These are phyloP conservation scores for Ceratorhiza oryzae-sativae DNA, from an alignment of 1,284 basidiomycete genomes.

Conservation along the genomic window DNA sequence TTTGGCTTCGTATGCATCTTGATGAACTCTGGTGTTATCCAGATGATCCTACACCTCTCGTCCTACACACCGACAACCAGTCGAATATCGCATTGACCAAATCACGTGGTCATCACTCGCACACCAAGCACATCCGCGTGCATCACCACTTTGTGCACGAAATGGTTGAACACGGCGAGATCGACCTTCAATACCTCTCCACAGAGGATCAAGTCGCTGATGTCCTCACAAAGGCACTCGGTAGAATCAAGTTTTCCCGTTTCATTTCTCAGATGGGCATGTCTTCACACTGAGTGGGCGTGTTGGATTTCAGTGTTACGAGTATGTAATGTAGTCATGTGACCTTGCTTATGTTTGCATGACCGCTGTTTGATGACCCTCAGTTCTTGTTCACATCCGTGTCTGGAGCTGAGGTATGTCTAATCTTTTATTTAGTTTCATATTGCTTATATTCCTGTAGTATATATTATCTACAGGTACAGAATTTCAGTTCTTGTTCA, in stretches of 20 bases:
- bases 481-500: neutral
- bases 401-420: too few relatives aligned
- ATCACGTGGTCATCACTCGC: constrained; percentile 44
- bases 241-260: neutral
- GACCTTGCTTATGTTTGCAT: too few relatives aligned
- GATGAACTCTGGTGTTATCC: neutral
- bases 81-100: constrained; percentile 44
- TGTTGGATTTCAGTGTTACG: too few relatives aligned
- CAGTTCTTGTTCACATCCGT: too few relatives aligned
- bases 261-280: neutral
- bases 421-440: neutral
- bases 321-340: too few relatives aligned
- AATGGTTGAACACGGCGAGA: constrained; percentile 44
- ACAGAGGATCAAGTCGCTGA: constrained; percentile 7
- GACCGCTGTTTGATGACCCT: too few relatives aligned
- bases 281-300: neutral
- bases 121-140: constrained; percentile 49
- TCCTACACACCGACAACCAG: constrained; percentile 47
- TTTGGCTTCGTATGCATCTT: neutral
- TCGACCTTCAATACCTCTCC: constrained; percentile 1
- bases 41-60: neutral
- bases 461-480: neutral
- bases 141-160: constrained; percentile 47
- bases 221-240: constrained; percentile 5
- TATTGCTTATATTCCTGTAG: neutral